Evolutionary conservation across 345 rosid genomes (phyloP), one percentile per base, ranked within the genome.

Genomic region (Sisymbrium irio): DNA sequence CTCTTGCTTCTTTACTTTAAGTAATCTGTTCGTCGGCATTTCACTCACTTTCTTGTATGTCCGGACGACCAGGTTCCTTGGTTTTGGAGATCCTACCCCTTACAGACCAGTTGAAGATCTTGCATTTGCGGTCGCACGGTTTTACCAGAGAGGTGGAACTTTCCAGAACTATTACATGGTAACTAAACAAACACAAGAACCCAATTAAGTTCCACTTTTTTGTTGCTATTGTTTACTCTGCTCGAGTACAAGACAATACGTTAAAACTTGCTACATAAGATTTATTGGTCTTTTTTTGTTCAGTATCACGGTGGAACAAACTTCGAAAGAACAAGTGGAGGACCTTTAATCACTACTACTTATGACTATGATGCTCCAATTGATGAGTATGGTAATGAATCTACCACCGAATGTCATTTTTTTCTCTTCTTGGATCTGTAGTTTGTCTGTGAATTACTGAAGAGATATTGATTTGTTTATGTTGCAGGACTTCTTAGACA

Each of bases 291-390:
- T 76, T 55, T 20, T 45, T 14, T 62, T 60, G 58, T 65, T 62
- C 77, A 94, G 98, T 94, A 94, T 77, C 98, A 94, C 25, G 98
- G 98, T 51, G 98, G 98, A 66, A 91, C 98, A 54, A 94, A 94
- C 85, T 94, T 94, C 57, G 98, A 78, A 60, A 87, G 87, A 65
- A 77, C 81, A 40, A 58, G 81, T 46, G 98, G 98, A 70, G 98
- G 98, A 81, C 98, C 98, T 12, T 91, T 94, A 47, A 94, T 94
- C 66, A 41, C 95, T 50, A 94, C 98, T 70, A 89, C 92, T 75
- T 94, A 94, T 75, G 98, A 94, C 73, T 94, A 94, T 76, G 97
- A 94, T 84, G 98, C 98, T 67, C 97, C 98, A 8, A 80, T 94
- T 12, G 98, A 94, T 72, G 98, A 94, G 82, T 94, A 89, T 76